Evolutionary conservation across 2,329 filamentous ascomycete species (phyloP), one percentile per base, ranked within the genome.

Genomic region (Monilinia fructicola): DNA sequence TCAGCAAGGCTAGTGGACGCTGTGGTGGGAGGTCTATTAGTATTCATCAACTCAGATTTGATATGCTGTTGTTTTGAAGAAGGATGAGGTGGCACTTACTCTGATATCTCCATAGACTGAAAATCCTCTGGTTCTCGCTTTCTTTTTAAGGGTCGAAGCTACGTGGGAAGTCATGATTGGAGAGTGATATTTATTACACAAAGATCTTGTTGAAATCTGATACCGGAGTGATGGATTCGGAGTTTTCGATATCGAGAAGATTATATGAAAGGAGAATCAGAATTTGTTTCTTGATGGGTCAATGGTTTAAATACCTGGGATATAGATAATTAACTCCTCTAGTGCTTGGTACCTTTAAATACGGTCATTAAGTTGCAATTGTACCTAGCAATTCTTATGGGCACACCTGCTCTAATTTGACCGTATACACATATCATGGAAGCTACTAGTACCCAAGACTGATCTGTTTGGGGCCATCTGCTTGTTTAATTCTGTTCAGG

Each of bases 21-120:
- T 60, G 9, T 18, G 44, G 21, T 35, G 3, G 0, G 7, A 38
- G 31, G 21, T n/a, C 3, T 4, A 10, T 60, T 14, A 60, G 44
- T 6, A 38, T 26, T 60, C 11, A 11, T 50, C n/a, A 16, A n/a
- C 10, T 9, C 4, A 10, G 4, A 26, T 31, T 58, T 54, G 31
- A 54, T 4, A 14, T 14, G 31, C 11, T 6, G 23, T n/a, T 38
- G 53, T 16, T 54, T 54, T 38, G 31, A 38, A 28, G n/a, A 1
- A 7, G 55, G 40, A 31, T 23, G 2, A 26, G 40, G 26, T 12
- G 35, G 1, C 23, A 50, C 58, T 60, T 50, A 60, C 58, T 48
- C 58, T 50, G 4, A 60, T 50, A 26, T 60, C 28, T 23, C 50
- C 44, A 26, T 60, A n/a, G 28, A 26, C 50, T 11, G 44, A 50